Evolutionary conservation across 768 basidiomycete genomes (phyloP).

Genomic region (Macrolepiota albuminosa): DNA sequence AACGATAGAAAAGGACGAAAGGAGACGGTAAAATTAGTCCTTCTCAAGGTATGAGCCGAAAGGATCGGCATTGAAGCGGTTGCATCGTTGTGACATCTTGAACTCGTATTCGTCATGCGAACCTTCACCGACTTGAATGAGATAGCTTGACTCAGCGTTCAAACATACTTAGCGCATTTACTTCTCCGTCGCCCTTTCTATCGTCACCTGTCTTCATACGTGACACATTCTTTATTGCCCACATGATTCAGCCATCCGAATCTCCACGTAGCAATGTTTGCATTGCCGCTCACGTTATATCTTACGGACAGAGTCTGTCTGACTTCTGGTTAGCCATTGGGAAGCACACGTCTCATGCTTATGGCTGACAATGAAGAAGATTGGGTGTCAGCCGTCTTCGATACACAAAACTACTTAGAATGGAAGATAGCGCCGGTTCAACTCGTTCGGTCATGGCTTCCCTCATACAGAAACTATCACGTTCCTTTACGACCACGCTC

Average conservation of each 20-base stretch:
- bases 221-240: too few relatives aligned
- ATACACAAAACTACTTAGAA: conserved; percentile 3
- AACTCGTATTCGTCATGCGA: not conserved
- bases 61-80: conserved; percentile 8
- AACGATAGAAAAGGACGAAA: conserved; percentile 1
- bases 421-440: not conserved
- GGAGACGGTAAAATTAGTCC: not conserved
- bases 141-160: not conserved
- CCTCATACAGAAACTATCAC: conserved; percentile 10
- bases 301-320: not conserved
- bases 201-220: not conserved
- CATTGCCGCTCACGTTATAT: not conserved
- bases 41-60: conserved; percentile 3
- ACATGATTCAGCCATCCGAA: not conserved
- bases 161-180: not conserved
- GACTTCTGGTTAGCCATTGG: not conserved
- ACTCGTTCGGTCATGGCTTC: conserved; percentile 12
- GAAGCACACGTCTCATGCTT: not conserved
- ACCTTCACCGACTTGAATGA: not conserved
- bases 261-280: not conserved
- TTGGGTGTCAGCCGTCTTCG: not conserved
- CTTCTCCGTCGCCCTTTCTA: not conserved
- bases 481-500: conserved; percentile 16
- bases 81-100: conserved; percentile 2
- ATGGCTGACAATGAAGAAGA: not conserved